These are phyloP conservation scores for Fragaria vesca DNA, from an alignment of 306 rosid genomes.

Conservation along the genomic window DNA sequence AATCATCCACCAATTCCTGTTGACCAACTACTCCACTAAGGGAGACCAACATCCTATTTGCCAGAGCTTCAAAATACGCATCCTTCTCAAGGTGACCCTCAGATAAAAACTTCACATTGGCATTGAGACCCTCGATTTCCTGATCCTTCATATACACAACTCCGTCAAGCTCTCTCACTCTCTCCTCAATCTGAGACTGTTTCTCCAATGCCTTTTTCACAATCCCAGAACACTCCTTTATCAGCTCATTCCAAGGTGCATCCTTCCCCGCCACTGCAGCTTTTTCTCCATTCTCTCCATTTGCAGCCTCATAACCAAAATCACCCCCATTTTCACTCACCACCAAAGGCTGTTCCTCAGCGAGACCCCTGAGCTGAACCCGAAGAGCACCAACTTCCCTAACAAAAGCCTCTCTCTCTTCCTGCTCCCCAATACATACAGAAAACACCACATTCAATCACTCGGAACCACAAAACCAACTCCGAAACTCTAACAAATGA, in stretches of 20 bases:
- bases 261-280: conserved; percentile 5
- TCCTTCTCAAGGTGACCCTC: conserved; percentile 46
- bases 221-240: conserved; percentile 56
- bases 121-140: conserved; percentile 68
- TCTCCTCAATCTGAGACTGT: conserved; percentile 34
- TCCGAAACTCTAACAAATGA: neutral
- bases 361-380: conserved; percentile 54
- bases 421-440: conserved; percentile 36
- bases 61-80: conserved; percentile 36
- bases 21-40: conserved; percentile 51
- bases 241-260: conserved; percentile 39
- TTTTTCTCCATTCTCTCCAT: conserved; percentile 28
- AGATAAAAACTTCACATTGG: conserved; percentile 35
- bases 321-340: conserved; percentile 17
- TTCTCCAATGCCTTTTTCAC: conserved; percentile 48
- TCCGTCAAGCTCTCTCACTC: conserved; percentile 41
- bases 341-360: conserved; percentile 26
- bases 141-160: conserved; percentile 51
- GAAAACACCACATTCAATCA: neutral
- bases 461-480: neutral
- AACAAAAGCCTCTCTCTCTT: conserved; percentile 49
- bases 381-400: conserved; percentile 49
- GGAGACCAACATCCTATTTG: conserved; percentile 53
- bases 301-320: conserved; percentile 19
- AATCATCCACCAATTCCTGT: conserved; percentile 45